Evolutionary conservation across 306 rosid genomes (phyloP).

Genomic region (Pterocarpus macrocarpus): DNA sequence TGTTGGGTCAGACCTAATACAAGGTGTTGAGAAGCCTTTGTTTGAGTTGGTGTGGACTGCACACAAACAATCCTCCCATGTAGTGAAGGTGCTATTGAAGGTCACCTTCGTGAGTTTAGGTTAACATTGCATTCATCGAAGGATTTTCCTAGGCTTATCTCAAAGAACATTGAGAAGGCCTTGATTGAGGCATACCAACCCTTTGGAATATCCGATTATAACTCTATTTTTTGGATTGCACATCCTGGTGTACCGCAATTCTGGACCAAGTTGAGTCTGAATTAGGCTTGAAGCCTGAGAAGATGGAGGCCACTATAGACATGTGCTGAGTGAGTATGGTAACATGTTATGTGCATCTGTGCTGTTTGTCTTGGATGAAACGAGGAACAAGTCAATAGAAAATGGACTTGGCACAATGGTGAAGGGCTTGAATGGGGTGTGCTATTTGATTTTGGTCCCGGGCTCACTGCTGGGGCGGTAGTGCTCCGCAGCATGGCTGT

Average conservation of each 20-base stretch:
- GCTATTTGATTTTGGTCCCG: constrained; percentile 50
- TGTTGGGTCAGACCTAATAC: no score
- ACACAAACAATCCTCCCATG: neutral
- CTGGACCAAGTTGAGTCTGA: constrained; percentile 49
- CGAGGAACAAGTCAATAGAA: constrained; percentile 40
- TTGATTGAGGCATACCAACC: constrained; percentile 34
- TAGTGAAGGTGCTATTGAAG: constrained; percentile 50
- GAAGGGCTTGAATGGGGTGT: constrained; percentile 55
- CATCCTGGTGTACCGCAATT: constrained; percentile 49
- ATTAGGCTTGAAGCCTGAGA: constrained; percentile 46
- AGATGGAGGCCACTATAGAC: constrained; percentile 42
- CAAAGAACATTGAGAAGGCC: no score
- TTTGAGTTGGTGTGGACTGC: no score
- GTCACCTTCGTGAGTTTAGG: constrained; percentile 45
- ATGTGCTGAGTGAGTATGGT: constrained; percentile 44
- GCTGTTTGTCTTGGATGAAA: constrained; percentile 42
- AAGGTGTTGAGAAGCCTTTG: no score
- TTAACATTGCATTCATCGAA: constrained; percentile 42
- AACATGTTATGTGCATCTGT: constrained; percentile 54
- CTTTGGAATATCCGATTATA: constrained; percentile 47
- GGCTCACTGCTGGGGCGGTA: constrained; percentile 47
- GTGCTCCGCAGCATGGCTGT: constrained; percentile 40
- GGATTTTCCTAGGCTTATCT: constrained; percentile 43
- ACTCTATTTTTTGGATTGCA: constrained; percentile 50
- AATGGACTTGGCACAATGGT: constrained; percentile 41